Evolutionary conservation across 768 basidiomycete genomes (phyloP), one percentile per base, ranked within the genome.

Genomic region (Tremella fuciformis): DNA sequence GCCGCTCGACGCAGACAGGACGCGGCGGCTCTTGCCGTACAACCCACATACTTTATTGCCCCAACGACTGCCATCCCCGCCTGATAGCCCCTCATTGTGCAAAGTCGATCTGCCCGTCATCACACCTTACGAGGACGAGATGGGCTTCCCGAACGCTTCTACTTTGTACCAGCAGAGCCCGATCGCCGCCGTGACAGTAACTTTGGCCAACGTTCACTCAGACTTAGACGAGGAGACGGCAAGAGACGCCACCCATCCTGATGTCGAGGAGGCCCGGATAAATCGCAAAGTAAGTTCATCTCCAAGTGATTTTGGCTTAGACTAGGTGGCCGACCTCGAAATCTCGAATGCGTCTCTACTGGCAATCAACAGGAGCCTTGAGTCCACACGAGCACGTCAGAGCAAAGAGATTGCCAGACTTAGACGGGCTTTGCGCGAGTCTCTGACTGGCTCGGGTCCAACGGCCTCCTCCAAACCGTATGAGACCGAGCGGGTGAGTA

Each of bases 301-400:
- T 42, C 1, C 38, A n/a, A 21, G 19, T 8, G 25, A 25, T 21
- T n/a, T 34, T 13, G n/a, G 15, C n/a, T 19, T 7, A 40, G 2
- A 13, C 39, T 55, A 75, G 74, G 62, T 76, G 25, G 73, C 73
- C n/a, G 75, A 76, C 63, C 53, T 76, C 2, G 75, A 76, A 47
- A 76, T 76, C 40, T 71, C 69, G 1, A 76, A 76, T 53, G 63
- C 65, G 13, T 72, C 70, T 50, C 53, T 76, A 24, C 51, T 76
- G 51, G 69, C 69, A 24, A 71, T 76, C 55, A 76, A 76, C 46
- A 61, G 63, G n/a, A 64, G 65, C 8, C 55, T 76, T 1, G 75
- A 76, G 55, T 68, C 66, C 19, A 67, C 68, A 0, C 70, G 68
- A 60, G 51, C 68, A 9, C 69, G 69, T 60, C 71, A 73, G 59